A percentile compares a stretch with the other conserved stretches of the same genome.
These are phyloP conservation scores for Calonectria naviculata DNA, from an alignment of 2,329 filamentous ascomycete genomes.

Conservation along the genomic window DNA sequence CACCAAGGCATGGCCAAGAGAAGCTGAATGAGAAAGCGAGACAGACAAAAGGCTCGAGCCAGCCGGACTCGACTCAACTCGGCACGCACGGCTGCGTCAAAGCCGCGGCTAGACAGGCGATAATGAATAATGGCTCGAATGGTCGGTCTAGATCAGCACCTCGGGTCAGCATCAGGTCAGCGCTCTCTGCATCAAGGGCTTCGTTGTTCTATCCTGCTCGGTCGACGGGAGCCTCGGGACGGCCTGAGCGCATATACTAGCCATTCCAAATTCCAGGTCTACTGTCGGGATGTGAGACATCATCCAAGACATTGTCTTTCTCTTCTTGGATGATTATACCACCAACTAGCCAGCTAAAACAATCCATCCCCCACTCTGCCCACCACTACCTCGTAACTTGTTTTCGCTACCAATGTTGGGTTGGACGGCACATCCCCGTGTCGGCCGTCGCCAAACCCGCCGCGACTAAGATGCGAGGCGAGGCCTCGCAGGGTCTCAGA, in stretches of 20 bases:
- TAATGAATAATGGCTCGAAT: constrained; percentile 13
- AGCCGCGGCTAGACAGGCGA: constrained; percentile 10
- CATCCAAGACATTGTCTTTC: constrained; percentile 31
- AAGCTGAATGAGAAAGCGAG: background rate
- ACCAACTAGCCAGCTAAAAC: background rate
- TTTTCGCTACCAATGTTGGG: background rate
- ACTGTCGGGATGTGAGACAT: constrained; percentile 17
- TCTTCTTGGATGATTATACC: constrained; percentile 5
- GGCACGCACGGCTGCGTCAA: constrained; percentile 1
- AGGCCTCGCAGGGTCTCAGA: constrained; percentile 10
- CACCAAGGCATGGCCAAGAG: background rate
- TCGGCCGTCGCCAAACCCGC: constrained; percentile 1
- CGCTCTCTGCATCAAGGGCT: background rate
- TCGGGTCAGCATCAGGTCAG: constrained; percentile 14
- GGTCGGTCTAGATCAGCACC: background rate
- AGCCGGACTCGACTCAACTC: background rate
- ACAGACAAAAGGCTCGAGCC: background rate
- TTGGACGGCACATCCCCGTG: background rate
- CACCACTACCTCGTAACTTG: background rate
- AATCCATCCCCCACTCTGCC: constrained; percentile 14
- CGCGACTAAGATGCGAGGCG: constrained; percentile 1
- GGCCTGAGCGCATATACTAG: background rate
- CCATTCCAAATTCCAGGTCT: constrained; percentile 5
- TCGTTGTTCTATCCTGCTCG: background rate
- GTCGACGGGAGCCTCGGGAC: constrained; percentile 1